Evolutionary conservation across 495 filamentous ascomycete species (phyloP).

Genomic region (Aspergillus diversus): DNA sequence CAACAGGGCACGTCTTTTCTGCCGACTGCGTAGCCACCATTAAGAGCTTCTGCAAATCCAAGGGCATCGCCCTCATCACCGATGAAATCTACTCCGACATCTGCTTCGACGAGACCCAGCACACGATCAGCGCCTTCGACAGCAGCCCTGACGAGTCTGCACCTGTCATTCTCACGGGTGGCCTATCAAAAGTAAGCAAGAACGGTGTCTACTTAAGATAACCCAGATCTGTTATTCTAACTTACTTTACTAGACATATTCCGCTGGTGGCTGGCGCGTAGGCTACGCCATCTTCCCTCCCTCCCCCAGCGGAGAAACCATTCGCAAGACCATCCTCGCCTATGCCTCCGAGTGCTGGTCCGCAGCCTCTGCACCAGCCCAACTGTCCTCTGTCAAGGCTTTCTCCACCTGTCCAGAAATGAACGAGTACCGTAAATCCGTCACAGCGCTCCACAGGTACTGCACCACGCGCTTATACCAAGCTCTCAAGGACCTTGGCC

Average conservation of each 20-base stretch:
- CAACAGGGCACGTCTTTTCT: constrained; percentile 7
- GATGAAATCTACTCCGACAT: constrained; percentile 13
- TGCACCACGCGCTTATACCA: constrained; percentile 10
- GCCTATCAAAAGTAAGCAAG: constrained; percentile 2
- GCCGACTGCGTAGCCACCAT: background rate
- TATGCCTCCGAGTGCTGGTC: constrained; percentile 11
- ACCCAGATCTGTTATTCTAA: too few relatives aligned
- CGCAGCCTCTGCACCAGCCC: constrained; percentile 7
- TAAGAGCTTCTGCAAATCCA: constrained; percentile 7
- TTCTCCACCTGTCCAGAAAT: constrained; percentile 4
- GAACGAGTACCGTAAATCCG: constrained; percentile 11
- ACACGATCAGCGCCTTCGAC: constrained; percentile 4
- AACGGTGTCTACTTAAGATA: too few relatives aligned
- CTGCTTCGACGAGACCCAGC: constrained; percentile 10
- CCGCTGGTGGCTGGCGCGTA: constrained; percentile 9
- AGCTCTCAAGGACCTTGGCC: constrained; percentile 7
- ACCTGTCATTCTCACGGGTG: constrained; percentile 4
- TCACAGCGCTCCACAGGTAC: constrained; percentile 6
- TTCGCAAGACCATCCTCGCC: constrained; percentile 11
- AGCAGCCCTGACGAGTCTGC: constrained; percentile 2
- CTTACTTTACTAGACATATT: background rate
- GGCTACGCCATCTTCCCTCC: constrained; percentile 12
- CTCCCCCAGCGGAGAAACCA: constrained; percentile 4
- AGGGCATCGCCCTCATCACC: constrained; percentile 7
- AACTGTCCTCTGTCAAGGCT: constrained; percentile 6